Percentiles rank a stretch among this genome's conserved stretches.
These are phyloP conservation scores for Cryptomeria japonica DNA, from an alignment of 75 land plant species.

Conservation along the genomic window DNA sequence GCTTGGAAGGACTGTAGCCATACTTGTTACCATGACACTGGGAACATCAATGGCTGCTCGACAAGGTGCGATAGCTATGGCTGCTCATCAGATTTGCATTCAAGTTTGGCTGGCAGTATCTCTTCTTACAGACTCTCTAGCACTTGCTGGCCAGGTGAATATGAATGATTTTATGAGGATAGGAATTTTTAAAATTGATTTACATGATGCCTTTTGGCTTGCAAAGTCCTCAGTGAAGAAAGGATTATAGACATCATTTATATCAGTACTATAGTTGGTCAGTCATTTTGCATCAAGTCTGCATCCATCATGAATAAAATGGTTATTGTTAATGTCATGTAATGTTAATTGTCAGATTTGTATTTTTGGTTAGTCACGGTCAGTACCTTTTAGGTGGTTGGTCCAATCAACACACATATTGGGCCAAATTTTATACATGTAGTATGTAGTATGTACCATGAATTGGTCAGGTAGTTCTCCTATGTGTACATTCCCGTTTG, in stretches of 20 bases:
- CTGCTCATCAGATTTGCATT: constrained; percentile 89
- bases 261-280: background rate
- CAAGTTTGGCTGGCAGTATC: constrained; percentile 95
- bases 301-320: background rate
- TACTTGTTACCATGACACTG: constrained; percentile 70
- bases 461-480: background rate
- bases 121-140: constrained; percentile 90
- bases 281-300: background rate
- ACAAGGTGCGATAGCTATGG: constrained; percentile 87
- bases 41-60: constrained; percentile 95
- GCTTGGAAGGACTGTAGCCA: constrained; percentile 75
- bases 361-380: background rate
- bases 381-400: background rate
- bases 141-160: constrained; percentile 91
- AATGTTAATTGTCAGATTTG: background rate
- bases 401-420: background rate
- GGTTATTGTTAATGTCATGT: background rate
- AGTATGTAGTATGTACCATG: background rate
- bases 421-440: background rate
- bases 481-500: background rate
- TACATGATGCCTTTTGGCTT: background rate
- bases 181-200: background rate
- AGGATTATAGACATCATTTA: background rate
- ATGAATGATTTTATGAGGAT: background rate
- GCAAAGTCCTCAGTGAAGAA: background rate